Percentiles rank a stretch among this genome's conserved stretches.
These are phyloP conservation scores for Poa pratensis DNA, from an alignment of 176 grass and related monocot species.

Conservation along the genomic window DNA sequence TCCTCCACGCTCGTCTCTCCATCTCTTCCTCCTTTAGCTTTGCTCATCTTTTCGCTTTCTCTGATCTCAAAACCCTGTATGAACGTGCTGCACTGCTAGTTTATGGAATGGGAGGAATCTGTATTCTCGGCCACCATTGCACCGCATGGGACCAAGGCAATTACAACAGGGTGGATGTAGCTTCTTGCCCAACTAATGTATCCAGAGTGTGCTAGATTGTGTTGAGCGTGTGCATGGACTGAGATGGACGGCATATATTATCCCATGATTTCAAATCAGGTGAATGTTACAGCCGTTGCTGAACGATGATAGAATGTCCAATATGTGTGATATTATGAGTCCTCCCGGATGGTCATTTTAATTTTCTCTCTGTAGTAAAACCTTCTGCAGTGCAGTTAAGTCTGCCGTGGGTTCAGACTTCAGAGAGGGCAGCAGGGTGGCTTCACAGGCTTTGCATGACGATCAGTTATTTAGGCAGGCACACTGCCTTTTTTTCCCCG, in stretches of 20 bases:
- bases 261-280: not conserved
- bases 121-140: not conserved
- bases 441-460: not conserved
- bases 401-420: not conserved
- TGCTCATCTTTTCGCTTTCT: constrained; percentile 44
- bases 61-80: constrained; percentile 51
- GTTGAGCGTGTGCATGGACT: not conserved
- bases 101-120: constrained; percentile 43
- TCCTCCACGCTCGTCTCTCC: constrained; percentile 6
- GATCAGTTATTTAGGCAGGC: not conserved
- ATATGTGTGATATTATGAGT: too few species aligned
- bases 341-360: not conserved
- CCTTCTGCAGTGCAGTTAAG: not conserved
- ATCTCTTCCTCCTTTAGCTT: not conserved
- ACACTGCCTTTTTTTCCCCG: not conserved
- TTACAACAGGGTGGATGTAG: not conserved
- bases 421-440: not conserved
- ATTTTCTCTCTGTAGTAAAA: not conserved
- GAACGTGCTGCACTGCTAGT: not conserved
- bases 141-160: constrained; percentile 19
- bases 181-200: not conserved
- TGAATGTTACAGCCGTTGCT: too few species aligned
- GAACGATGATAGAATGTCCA: too few species aligned
- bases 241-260: too few species aligned
- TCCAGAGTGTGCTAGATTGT: not conserved